These are phyloP conservation scores for Gossypium sturtianum DNA, from an alignment of 345 rosid genomes.

Conservation along the genomic window DNA sequence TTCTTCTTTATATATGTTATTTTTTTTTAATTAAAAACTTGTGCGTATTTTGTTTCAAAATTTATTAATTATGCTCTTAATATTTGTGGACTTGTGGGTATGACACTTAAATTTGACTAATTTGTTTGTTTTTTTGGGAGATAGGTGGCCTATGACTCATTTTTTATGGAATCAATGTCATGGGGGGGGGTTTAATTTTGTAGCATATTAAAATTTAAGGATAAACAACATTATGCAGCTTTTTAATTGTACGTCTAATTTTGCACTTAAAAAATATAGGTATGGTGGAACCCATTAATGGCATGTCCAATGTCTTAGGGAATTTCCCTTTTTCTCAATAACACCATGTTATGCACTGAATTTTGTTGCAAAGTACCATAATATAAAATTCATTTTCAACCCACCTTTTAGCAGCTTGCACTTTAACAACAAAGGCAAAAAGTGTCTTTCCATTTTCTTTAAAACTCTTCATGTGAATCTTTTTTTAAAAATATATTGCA, in stretches of 20 bases:
- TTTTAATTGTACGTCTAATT: not conserved
- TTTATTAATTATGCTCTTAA: too few relatives aligned
- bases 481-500: too few relatives aligned
- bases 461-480: too few relatives aligned
- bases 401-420: not conserved
- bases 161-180: not conserved
- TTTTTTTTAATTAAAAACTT: not conserved
- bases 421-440: not conserved
- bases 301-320: not conserved
- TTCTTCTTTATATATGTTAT: not conserved
- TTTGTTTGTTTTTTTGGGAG: not conserved
- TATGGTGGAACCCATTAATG: constrained; percentile 5
- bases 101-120: not conserved
- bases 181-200: not conserved
- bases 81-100: not conserved
- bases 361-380: too few relatives aligned
- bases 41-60: too few relatives aligned
- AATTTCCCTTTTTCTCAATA: not conserved
- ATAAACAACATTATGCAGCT: not conserved
- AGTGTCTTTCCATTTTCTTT: not conserved
- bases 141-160: not conserved
- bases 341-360: not conserved
- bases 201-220: not conserved
- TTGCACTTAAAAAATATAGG: not conserved
- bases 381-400: not conserved